phyloP scores from a whole-genome alignment of 2,329 filamentous ascomycete genomes.

The Colletotrichum liaoningense region DNA sequence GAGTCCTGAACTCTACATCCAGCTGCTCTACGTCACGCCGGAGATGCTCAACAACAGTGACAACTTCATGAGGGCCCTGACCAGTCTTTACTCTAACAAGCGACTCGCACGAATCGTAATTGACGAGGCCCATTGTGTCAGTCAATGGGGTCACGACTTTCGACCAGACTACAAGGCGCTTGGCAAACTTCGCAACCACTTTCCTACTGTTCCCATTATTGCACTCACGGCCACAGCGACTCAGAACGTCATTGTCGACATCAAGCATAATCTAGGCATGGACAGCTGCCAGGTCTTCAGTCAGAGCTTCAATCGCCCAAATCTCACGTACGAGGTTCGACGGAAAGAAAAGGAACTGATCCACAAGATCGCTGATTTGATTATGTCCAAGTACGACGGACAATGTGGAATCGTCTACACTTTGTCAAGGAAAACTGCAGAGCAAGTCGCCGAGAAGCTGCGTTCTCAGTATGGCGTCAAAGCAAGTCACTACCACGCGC shows the following conservation, averaged over 20 bases:
- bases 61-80: conserved; percentile 73
- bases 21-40: conserved; percentile 94
- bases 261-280: conserved; percentile 92
- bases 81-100: conserved; percentile 73
- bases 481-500: conserved; percentile 89
- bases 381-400: conserved; percentile 74
- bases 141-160: conserved; percentile 99
- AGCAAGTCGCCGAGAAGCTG: conserved; percentile 81
- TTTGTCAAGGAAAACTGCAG: conserved; percentile 84
- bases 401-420: conserved; percentile 95
- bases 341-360: conserved; percentile 63
- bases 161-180: conserved; percentile 94
- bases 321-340: conserved; percentile 88
- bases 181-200: conserved; percentile 77
- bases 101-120: conserved; percentile 93
- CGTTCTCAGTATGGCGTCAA: conserved; percentile 70
- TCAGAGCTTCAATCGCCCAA: conserved; percentile 97
- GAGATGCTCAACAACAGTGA: conserved; percentile 93
- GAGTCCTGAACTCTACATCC: conserved; percentile 80
- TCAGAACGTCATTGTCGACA: conserved; percentile 89
- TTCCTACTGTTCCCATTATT: conserved; percentile 88
- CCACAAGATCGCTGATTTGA: conserved; percentile 70
- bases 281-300: conserved; percentile 80
- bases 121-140: conserved; percentile 99
- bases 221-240: conserved; percentile 96